Evolutionary conservation across 768 basidiomycete species (phyloP), one percentile per base, ranked within the genome.

Genomic region (Tricholoma saponaceum): DNA sequence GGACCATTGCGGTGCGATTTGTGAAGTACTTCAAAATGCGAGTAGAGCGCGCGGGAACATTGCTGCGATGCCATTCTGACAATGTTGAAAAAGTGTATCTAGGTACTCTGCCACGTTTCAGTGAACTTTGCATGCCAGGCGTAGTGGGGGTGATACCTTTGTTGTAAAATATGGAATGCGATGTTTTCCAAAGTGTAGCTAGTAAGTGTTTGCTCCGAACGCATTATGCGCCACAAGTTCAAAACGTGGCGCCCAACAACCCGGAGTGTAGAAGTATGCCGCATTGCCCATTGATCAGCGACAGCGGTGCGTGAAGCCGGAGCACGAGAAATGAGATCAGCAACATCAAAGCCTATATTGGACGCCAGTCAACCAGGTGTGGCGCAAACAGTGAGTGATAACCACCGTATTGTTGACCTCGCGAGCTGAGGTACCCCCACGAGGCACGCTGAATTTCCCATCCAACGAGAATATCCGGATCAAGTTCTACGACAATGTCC

Each of bases 191-290:
- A 89, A 0, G 90, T 85, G 70, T 98, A 95, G 58, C 82, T 85
- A 33, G 79, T 82, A 54, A 98, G 72, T 18, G 79, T 84, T 58
- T 86, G 82, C 64, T 98, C 96, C 1, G 85, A 83, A 32, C 93
- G 86, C 82, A 98, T 90, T 52, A 98, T 83, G 55, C 95, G 79
- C 95, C 95, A 98, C 13, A 92, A 72, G 63, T 98, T 97, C 49
- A 99, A 76, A 32, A 96, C 89, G 67, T 99, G 95, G 16, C 97
- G 80, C 0, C 97, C 97, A 20, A 81, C 76, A 37, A 95, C 86
- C 60, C 85, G 87, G 71, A 99, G 89, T 1, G 87, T 90, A 2
- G 94, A 89, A 2, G 86, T 85, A 60, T 89, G 87, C 51, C 83
- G 80, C 53, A 79, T 70, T 7, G 82, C 84, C 90, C 93, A 97